Evolutionary conservation across 495 filamentous ascomycete species (phyloP).

Genomic region (Aspergillus nidulans): DNA sequence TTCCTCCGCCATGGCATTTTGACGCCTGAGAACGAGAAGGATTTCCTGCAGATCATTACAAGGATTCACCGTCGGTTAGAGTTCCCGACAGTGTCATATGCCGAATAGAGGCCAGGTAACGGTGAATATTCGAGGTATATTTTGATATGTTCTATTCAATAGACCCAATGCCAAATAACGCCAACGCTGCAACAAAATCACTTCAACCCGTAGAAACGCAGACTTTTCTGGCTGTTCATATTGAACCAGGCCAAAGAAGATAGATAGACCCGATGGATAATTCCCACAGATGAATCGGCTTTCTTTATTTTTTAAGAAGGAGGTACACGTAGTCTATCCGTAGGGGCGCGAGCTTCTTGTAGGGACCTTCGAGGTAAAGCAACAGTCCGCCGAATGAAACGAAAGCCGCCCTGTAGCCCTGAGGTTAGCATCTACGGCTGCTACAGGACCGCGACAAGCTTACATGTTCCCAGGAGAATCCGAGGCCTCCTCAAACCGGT

Average conservation of each 20-base stretch:
- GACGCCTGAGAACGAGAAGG: conserved; percentile 73
- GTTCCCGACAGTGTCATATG: conserved; percentile 62
- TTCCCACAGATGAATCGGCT: neutral
- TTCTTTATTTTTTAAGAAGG: conserved; percentile 75
- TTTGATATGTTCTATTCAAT: conserved; percentile 22
- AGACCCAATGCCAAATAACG: conserved; percentile 27
- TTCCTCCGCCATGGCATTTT: conserved; percentile 82
- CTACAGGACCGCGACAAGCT: conserved; percentile 34
- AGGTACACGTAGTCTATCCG: conserved; percentile 92
- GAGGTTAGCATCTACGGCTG: neutral
- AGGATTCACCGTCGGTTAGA: conserved; percentile 75
- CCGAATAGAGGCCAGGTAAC: neutral
- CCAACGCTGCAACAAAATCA: conserved; percentile 26
- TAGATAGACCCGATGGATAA: neutral
- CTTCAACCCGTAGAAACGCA: conserved; percentile 13
- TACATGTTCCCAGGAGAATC: conserved; percentile 74
- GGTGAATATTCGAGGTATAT: conserved; percentile 8
- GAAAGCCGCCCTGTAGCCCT: conserved; percentile 72
- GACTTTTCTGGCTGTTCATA: conserved; percentile 6
- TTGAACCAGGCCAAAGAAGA: neutral
- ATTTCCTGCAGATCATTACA: conserved; percentile 72
- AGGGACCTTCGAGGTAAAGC: conserved; percentile 86
- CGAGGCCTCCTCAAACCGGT: conserved; percentile 86
- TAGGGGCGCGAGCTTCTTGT: conserved; percentile 88
- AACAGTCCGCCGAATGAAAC: conserved; percentile 89